phyloP scores from a whole-genome alignment of 2,329 filamentous ascomycete species.

The Colletotrichum siamense region DNA sequence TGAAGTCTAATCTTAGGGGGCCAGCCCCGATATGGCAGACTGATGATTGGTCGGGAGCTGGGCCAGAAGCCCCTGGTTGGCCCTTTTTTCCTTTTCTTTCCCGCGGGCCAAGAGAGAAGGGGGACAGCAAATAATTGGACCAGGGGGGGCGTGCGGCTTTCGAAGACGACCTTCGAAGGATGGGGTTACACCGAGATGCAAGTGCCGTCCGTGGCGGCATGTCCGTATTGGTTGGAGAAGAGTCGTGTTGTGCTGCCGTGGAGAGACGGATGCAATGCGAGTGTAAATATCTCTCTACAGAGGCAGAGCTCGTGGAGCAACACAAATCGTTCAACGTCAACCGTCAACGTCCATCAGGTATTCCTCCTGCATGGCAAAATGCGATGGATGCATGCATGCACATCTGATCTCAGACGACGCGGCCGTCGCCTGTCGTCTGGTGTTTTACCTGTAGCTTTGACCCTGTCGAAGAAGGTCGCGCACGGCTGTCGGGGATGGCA shows the following conservation, averaged over 20 bases:
- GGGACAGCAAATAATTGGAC: not conserved
- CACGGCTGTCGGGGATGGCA: not conserved
- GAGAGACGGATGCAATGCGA: not conserved
- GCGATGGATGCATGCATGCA: not conserved
- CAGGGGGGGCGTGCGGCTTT: not conserved
- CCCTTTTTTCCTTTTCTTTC: not conserved
- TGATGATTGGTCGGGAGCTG: not conserved
- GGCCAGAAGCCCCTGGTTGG: not conserved
- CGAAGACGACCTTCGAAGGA: not conserved
- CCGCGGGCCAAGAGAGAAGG: not conserved
- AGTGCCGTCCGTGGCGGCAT: slow-evolving; percentile 1
- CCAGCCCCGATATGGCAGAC: not conserved
- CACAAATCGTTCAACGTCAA: not conserved
- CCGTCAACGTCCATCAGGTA: not conserved
- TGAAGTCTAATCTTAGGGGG: slow-evolving; percentile 17
- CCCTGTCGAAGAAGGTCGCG: not conserved
- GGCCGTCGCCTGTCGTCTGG: slow-evolving; percentile 11
- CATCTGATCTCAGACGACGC: slow-evolving; percentile 1
- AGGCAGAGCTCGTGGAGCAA: not conserved
- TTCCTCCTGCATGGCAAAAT: not conserved
- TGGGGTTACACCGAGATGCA: slow-evolving; percentile 14
- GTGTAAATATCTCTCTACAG: not conserved
- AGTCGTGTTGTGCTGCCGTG: not conserved
- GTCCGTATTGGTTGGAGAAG: not conserved
- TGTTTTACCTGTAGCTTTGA: not conserved